Percentiles rank a stretch among this genome's conserved stretches.
These are phyloP conservation scores for Avicennia marina DNA, from an alignment of 257 asterid genomes.

Conservation along the genomic window DNA sequence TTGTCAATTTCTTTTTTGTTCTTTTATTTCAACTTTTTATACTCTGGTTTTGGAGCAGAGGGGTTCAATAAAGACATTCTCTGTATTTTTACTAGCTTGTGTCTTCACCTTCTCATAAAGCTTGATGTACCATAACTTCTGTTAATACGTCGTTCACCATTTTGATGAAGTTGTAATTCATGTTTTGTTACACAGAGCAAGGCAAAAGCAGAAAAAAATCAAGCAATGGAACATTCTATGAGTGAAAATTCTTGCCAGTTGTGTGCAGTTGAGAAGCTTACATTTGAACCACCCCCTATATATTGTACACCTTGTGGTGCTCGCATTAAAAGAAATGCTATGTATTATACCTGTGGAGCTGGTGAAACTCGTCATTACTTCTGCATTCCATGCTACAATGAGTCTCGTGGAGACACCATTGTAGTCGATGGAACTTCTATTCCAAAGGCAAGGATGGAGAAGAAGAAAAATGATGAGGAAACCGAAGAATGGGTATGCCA, in stretches of 20 bases:
- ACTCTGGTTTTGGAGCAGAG: no score
- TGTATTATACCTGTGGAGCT: constrained; percentile 87
- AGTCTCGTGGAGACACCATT: constrained; percentile 81
- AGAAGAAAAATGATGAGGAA: constrained; percentile 95
- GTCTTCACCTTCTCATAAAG: constrained; percentile 8
- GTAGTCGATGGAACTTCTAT: constrained; percentile 62
- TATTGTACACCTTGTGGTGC: constrained; percentile 94
- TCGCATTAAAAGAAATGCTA: constrained; percentile 85
- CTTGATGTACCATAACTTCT: constrained; percentile 6
- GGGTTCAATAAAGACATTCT: constrained; percentile 12
- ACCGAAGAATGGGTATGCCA: constrained; percentile 93
- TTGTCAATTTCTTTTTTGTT: constrained; percentile 1
- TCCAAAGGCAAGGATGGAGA: constrained; percentile 82
- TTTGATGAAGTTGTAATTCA: constrained; percentile 6
- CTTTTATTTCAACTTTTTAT: no score
- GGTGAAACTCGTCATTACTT: constrained; percentile 88
- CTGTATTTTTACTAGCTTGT: constrained; percentile 6
- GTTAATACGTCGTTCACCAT: constrained; percentile 2
- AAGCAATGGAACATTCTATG: constrained; percentile 89
- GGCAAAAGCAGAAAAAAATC: constrained; percentile 88
- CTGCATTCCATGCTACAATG: constrained; percentile 84
- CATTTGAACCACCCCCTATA: constrained; percentile 94
- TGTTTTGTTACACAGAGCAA: constrained; percentile 61
- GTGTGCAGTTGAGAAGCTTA: constrained; percentile 95
- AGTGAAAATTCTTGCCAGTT: constrained; percentile 92